A percentile compares a stretch with the other conserved stretches of the same genome.
Conservation (phyloP, 2,329 filamentous ascomycete species). For the Colletotrichum sidae region DNA sequence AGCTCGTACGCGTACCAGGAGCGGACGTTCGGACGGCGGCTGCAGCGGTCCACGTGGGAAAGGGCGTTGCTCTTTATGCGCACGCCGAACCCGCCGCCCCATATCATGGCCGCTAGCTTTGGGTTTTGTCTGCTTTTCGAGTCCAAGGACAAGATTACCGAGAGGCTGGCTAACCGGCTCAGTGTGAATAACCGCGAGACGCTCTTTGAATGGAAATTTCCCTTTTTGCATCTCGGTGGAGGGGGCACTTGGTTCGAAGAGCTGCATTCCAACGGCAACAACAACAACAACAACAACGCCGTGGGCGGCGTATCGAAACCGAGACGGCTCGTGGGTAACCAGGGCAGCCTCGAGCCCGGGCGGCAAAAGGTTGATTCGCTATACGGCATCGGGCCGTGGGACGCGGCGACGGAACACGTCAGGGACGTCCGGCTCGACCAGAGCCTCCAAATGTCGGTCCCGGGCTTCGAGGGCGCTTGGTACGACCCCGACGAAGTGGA, state of each 20-base stretch:
- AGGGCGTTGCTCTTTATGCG: constrained; percentile 68
- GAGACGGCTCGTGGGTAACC: constrained; percentile 49
- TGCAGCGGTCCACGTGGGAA: constrained; percentile 76
- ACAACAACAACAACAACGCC: not conserved
- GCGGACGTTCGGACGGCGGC: constrained; percentile 74
- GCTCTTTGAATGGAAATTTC: constrained; percentile 68
- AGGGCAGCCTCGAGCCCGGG: constrained; percentile 45
- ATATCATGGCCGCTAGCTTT: constrained; percentile 69
- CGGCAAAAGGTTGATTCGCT: constrained; percentile 47
- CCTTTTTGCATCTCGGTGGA: constrained; percentile 75
- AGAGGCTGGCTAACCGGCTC: constrained; percentile 51
- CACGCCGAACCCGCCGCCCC: constrained; percentile 59
- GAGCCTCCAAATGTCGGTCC: constrained; percentile 64
- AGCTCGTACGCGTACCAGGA: constrained; percentile 72
- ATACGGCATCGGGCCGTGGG: constrained; percentile 60
- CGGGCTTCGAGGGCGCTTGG: constrained; percentile 79
- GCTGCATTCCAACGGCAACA: constrained; percentile 2
- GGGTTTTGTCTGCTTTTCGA: constrained; percentile 76
- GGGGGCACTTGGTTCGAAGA: constrained; percentile 72
- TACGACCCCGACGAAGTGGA: constrained; percentile 84
- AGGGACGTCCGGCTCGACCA: constrained; percentile 56
- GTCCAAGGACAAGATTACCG: constrained; percentile 58
- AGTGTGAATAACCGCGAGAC: constrained; percentile 50
- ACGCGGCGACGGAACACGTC: constrained; percentile 50
- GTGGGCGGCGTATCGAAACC: not conserved